Conservation (phyloP, 768 basidiomycete species). For the Leccinum sublutescens region DNA sequence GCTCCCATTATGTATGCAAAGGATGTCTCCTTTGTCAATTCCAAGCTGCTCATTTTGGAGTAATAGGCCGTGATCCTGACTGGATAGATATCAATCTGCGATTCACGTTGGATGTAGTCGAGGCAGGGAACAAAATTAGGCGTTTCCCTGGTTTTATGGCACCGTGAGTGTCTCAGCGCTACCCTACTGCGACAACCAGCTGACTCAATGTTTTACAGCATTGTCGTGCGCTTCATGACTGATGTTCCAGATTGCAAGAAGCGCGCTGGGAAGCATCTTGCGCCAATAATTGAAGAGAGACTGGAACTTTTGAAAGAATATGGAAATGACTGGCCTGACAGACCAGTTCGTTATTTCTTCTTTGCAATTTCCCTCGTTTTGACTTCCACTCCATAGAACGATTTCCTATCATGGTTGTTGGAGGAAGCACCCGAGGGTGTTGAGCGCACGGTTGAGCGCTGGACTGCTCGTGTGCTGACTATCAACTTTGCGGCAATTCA, state of each 20-base stretch:
- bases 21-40: background rate
- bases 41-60: background rate
- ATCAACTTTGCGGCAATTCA: slow-evolving; percentile 25
- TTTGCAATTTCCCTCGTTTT: background rate
- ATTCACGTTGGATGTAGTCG: background rate
- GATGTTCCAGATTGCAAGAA: background rate
- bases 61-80: background rate
- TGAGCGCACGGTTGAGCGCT: slow-evolving; percentile 20
- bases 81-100: background rate
- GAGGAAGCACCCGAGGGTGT: slow-evolving; percentile 21
- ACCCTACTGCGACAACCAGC: background rate
- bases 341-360: slow-evolving; percentile 28
- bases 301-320: slow-evolving; percentile 20
- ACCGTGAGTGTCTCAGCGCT: slow-evolving; percentile 27
- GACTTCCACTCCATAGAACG: slow-evolving; percentile 22
- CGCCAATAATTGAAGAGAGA: slow-evolving; percentile 25
- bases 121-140: background rate
- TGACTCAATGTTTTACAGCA: background rate
- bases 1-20: slow-evolving; percentile 26
- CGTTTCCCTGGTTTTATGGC: slow-evolving; percentile 34
- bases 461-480: slow-evolving; percentile 20
- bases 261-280: background rate
- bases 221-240: background rate
- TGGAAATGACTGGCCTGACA: slow-evolving; percentile 31
- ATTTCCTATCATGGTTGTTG: slow-evolving; percentile 35